Evolutionary conservation across 192 early-diverging fungal genomes (phyloP), one percentile per base, ranked within the genome.

Genomic region (Coemansia sp.): DNA sequence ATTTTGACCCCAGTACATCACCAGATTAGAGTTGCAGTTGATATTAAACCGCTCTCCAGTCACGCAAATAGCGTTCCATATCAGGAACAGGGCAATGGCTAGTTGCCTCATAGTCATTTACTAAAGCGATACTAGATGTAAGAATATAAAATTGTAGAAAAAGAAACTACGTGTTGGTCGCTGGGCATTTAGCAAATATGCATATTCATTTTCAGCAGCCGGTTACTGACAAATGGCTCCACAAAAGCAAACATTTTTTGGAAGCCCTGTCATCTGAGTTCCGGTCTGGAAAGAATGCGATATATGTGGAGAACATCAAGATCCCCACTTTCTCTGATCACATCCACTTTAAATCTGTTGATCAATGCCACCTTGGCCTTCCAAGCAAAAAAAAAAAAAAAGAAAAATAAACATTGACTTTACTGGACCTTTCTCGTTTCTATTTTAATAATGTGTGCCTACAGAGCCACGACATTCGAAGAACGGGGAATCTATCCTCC

Each of bases 1-100:
- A 65, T 84, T 84, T 56, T 73, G 69, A 20, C 83, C 83, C 81
- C 80, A 85, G 68, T 85, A 85, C 30, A 66, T 61, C 14, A 79
- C 83, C 6, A 85, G 55, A 35, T 85, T 85, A 14, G 55, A 74
- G 58, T 82, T 79, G 38, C 75, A 59, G 38, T 63, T 53, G 12
- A 65, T 68, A 60, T 85, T 63, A 44, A 85, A 85, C 16, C 62
- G 80, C 37, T 63, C 28, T 26, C 51, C 72, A 7, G 44, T 33
- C 6, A 46, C 59, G 8, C 15, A 35, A 23, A 72, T 14, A 28
- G 15, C 57, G 62, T 50, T 2, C 38, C 59, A 66, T 31, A 52
- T 50, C 23, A 68, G 30, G 43, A 66, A 42, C 43, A 60, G 40
- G 2, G 41, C 47, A 48, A 59, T 40, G 16, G 30, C 53, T 31